These are phyloP conservation scores for Cerioporus squamosus DNA, from an alignment of 1,284 basidiomycete genomes.

Conservation along the genomic window DNA sequence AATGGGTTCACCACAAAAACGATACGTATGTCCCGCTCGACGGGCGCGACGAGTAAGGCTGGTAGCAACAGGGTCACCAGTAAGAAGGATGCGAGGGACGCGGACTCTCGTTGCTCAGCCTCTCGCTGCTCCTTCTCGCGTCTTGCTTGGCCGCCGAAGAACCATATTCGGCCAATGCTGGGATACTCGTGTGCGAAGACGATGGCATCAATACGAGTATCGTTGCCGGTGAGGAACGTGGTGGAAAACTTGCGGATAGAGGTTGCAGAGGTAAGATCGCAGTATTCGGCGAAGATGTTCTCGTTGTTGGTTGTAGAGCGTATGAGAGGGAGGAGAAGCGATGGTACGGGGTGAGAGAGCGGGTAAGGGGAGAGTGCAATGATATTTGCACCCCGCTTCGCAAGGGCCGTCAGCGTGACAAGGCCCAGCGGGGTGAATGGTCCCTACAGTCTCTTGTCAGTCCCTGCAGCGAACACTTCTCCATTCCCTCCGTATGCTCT, in stretches of 20 bases:
- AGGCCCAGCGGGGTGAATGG: constrained; percentile 75
- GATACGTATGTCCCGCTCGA: constrained; percentile 84
- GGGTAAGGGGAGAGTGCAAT: constrained; percentile 69
- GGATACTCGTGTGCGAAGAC: constrained; percentile 76
- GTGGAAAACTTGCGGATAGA: constrained; percentile 72
- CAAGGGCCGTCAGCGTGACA: constrained; percentile 64
- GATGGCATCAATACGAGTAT: constrained; percentile 71
- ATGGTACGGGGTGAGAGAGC: constrained; percentile 54
- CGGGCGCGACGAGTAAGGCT: constrained; percentile 74
- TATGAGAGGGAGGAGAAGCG: constrained; percentile 65
- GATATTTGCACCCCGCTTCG: constrained; percentile 73
- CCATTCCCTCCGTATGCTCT: not conserved
- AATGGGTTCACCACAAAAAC: constrained; percentile 84
- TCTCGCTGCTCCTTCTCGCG: constrained; percentile 36
- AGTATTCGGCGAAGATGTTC: constrained; percentile 75
- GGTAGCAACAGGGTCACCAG: constrained; percentile 80
- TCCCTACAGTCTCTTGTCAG: constrained; percentile 47
- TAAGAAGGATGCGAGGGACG: constrained; percentile 75
- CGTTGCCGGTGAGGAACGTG: constrained; percentile 62
- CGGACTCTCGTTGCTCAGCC: constrained; percentile 45
- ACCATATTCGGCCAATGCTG: constrained; percentile 57
- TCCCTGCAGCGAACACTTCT: no score
- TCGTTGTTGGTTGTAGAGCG: constrained; percentile 73
- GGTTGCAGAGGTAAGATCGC: constrained; percentile 63
- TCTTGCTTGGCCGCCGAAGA: constrained; percentile 12